These are phyloP conservation scores for Casaregolazyma lundiana DNA, from an alignment of 1,139 yeast genomes.

Conservation along the genomic window DNA sequence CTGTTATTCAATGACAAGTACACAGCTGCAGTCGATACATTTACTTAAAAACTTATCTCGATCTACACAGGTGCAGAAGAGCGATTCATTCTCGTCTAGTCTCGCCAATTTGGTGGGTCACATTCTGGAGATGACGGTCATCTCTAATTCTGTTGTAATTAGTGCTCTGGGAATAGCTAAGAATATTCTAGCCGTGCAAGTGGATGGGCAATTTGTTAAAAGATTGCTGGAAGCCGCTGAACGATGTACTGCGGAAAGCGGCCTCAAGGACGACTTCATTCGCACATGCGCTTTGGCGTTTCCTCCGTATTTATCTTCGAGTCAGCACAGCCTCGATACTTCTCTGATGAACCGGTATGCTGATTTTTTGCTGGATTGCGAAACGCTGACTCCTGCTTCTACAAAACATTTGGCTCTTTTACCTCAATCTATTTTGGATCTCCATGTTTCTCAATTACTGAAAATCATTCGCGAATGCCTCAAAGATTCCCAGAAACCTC, in stretches of 20 bases:
- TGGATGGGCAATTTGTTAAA: neutral
- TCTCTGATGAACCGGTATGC: constrained; percentile 11
- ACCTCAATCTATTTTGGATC: no score
- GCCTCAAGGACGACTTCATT: neutral
- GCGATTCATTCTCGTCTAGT: no score
- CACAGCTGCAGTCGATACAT: constrained; percentile 27
- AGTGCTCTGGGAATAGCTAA: constrained; percentile 20
- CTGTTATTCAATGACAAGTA: constrained; percentile 16
- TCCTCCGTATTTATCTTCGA: neutral
- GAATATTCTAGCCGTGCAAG: constrained; percentile 11
- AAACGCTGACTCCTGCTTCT: constrained; percentile 11
- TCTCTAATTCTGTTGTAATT: constrained; percentile 15
- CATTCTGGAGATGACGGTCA: constrained; percentile 17
- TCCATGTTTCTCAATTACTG: no score
- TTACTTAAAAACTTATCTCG: constrained; percentile 23
- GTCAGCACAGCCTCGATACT: neutral
- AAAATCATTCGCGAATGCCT: no score
- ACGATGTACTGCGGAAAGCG: constrained; percentile 5
- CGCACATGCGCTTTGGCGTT: constrained; percentile 1
- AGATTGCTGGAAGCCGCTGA: neutral
- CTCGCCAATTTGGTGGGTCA: no score
- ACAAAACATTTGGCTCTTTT: constrained; percentile 4
- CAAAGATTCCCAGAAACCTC: no score
- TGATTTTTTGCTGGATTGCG: constrained; percentile 16
- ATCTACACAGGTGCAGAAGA: no score